Evolutionary conservation across 2,329 filamentous ascomycete species (phyloP).

Genomic region (Scedosporium boydii): DNA sequence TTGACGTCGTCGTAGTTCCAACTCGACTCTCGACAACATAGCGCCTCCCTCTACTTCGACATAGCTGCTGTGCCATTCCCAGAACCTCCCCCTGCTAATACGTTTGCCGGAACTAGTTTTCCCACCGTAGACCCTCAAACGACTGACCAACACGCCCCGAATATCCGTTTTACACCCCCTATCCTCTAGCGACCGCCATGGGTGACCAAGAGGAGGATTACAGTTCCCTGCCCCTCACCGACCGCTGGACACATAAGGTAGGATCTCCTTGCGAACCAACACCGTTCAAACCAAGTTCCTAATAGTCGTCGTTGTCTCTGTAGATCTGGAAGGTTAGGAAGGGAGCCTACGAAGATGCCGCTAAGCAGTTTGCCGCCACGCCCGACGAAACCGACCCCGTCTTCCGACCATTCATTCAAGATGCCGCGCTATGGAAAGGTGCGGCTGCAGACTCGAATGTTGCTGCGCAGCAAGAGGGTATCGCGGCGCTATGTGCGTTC

Average conservation of each 20-base stretch:
- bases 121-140: background rate
- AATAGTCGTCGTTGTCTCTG: conserved; percentile 7
- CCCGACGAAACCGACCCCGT: conserved; percentile 77
- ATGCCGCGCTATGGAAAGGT: conserved; percentile 80
- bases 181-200: conserved; percentile 39
- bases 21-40: background rate
- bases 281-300: conserved; percentile 1
- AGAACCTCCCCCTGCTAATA: background rate
- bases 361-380: conserved; percentile 75
- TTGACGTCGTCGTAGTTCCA: background rate
- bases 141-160: background rate
- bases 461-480: conserved; percentile 87
- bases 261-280: conserved; percentile 8
- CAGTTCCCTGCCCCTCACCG: conserved; percentile 64
- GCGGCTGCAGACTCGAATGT: conserved; percentile 94
- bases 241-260: conserved; percentile 78
- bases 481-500: conserved; percentile 81
- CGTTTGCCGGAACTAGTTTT: background rate
- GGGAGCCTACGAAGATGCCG: conserved; percentile 84
- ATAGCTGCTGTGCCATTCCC: background rate
- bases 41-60: background rate
- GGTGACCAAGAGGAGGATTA: conserved; percentile 78
- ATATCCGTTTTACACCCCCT: background rate
- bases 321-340: conserved; percentile 96
- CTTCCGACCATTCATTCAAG: conserved; percentile 80